Evolutionary conservation across 805 yeast species (phyloP), one percentile per base, ranked within the genome.

Genomic region (Ogataea nakhonphanomensis): DNA sequence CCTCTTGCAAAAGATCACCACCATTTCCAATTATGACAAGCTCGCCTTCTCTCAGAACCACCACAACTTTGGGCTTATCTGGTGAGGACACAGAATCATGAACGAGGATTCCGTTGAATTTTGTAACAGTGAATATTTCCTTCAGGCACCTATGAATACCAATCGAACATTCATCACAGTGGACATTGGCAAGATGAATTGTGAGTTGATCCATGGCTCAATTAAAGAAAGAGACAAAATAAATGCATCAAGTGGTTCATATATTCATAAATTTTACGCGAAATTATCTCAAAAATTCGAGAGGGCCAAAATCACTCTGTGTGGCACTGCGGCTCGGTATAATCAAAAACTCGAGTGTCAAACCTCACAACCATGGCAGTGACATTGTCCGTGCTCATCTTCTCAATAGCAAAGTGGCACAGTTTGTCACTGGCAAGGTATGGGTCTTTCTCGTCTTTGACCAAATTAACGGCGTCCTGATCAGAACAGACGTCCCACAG

Each of bases 401-500:
- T 74, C 37, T 78, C 78, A 59, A 91, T 69, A 0, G 99, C 98
- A 50, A 74, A 71, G 40, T 76, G 73, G 41, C 89, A 84, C 43
- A 89, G 68, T 23, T 65, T 68, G 43, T 76, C 72, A 11, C 95
- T 82, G 1, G 93, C 95, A 33, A 64, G 63, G 31, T 78, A 72
- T 1, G 93, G 82, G 51, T 81, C 79, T 7, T 54, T 40, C 9
- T 76, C 65, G 29, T 72, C 70, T 34, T 71, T 67, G 4, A 87
- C 81, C 50, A 82, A 61, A 41, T 81, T 81, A 42, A 93, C 85
- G 0, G 98, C 98, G 41, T 77, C 76, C 48, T 78, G 84, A 58
- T 93, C 99, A 7, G 80, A 71, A 37, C 90, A 74, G 4, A 91
- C 97, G 61, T 91, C 99, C 98, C 98, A 91, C 8, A 91, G 66